These are phyloP conservation scores for Friedmanniomyces simplex DNA, from an alignment of 495 filamentous ascomycete genomes.

Conservation along the genomic window DNA sequence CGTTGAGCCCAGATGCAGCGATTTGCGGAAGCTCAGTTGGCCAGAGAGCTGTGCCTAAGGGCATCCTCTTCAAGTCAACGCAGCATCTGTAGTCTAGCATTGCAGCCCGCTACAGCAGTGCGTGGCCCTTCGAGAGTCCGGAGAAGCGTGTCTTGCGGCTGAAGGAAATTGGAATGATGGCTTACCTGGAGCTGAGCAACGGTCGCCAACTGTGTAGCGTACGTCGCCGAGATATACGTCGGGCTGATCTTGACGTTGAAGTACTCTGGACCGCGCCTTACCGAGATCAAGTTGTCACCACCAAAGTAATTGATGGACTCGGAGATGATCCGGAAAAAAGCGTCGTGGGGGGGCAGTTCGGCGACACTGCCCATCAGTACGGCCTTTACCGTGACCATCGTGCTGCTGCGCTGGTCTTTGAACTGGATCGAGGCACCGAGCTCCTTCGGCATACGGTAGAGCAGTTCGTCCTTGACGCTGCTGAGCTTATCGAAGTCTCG, in stretches of 20 bases:
- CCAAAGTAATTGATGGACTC: background rate
- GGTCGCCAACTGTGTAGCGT: background rate
- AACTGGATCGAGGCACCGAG: background rate
- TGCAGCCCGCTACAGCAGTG: no score
- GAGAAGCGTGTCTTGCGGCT: no score
- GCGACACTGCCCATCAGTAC: background rate
- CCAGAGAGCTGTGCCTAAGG: no score
- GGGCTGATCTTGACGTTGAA: background rate
- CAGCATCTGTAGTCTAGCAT: no score
- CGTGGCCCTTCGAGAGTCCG: no score
- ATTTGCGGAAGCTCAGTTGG: no score
- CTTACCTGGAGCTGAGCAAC: background rate
- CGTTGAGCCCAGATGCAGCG: no score
- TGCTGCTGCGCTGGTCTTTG: background rate
- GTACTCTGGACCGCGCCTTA: background rate
- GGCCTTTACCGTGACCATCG: background rate
- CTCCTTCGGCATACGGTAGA: background rate
- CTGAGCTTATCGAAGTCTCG: background rate
- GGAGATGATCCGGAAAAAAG: conserved; percentile 1
- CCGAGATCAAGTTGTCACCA: no score
- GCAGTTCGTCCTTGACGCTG: background rate
- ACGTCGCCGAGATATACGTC: conserved; percentile 1
- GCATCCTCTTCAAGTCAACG: no score
- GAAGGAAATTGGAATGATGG: no score
- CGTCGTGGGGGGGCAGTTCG: background rate